phyloP scores from a whole-genome alignment of 352 stramenopile genomes.

The Pythium vanterpoolii region DNA sequence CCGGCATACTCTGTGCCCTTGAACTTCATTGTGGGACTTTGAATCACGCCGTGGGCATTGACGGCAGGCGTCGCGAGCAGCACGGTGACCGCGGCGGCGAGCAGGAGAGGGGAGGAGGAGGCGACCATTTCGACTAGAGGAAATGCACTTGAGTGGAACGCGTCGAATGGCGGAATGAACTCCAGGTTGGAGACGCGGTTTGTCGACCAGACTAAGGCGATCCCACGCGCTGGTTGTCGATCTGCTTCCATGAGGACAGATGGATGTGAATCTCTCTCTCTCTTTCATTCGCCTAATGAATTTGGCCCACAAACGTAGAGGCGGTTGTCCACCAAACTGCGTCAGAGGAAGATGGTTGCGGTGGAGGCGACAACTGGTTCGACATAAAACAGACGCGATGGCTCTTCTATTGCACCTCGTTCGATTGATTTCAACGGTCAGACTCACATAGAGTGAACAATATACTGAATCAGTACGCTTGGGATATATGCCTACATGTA shows the following conservation, averaged over 20 bases:
- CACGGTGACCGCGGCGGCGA: neutral
- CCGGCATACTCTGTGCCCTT: conserved; percentile 7
- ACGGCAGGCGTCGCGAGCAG: neutral
- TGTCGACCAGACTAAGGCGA: neutral
- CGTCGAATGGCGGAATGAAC: neutral
- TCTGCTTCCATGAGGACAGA: neutral
- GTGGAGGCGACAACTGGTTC: too few species aligned
- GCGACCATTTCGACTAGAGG: neutral
- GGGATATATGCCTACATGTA: too few species aligned
- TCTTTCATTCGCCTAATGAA: neutral
- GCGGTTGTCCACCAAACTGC: too few species aligned
- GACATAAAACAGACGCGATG: too few species aligned
- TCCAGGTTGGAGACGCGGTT: neutral
- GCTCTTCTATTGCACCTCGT: too few species aligned
- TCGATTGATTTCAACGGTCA: too few species aligned
- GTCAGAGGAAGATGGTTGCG: too few species aligned
- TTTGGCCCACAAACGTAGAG: too few species aligned
- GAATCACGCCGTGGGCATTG: conserved; percentile 9
- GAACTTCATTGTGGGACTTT: conserved; percentile 1
- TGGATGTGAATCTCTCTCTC: neutral
- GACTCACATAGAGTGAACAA: too few species aligned
- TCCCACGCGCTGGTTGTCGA: neutral
- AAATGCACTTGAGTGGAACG: neutral
- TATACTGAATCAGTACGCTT: too few species aligned
- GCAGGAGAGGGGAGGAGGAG: neutral